A percentile compares a stretch with the other conserved stretches of the same genome.
phyloP scores from a whole-genome alignment of 352 stramenopile species.

The Globisporangium megalacanthum region DNA sequence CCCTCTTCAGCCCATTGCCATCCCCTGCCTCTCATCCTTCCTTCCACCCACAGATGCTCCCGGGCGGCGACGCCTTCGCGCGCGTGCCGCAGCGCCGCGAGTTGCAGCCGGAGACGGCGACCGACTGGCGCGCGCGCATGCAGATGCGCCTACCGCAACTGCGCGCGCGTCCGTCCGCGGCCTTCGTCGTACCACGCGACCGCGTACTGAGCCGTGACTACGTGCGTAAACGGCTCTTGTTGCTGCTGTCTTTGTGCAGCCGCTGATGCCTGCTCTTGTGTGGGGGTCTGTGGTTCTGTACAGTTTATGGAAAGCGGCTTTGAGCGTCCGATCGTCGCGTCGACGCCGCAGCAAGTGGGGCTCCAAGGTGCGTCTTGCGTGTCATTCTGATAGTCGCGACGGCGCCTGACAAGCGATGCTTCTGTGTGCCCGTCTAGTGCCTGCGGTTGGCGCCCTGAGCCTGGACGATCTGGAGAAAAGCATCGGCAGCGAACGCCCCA shows the following conservation, averaged over 20 bases:
- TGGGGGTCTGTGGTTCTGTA: background rate
- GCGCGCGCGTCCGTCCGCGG: background rate
- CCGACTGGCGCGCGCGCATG: slow-evolving; percentile 16
- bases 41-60: background rate
- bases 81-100: slow-evolving; percentile 4
- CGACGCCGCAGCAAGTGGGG: slow-evolving; percentile 18
- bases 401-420: background rate
- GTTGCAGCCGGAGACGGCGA: slow-evolving; percentile 12
- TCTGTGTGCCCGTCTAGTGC: background rate
- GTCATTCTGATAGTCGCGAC: background rate
- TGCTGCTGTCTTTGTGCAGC: background rate
- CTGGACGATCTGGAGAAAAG: slow-evolving; percentile 10
- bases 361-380: slow-evolving; percentile 14
- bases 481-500: slow-evolving; percentile 23
- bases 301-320: slow-evolving; percentile 26
- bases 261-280: background rate
- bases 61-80: background rate
- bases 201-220: slow-evolving; percentile 3
- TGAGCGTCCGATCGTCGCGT: slow-evolving; percentile 16
- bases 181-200: background rate
- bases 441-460: slow-evolving; percentile 7
- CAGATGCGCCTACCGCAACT: slow-evolving; percentile 18
- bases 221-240: background rate
- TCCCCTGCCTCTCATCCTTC: too few species aligned
- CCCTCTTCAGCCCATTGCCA: too few species aligned